Base-by-base conservation (phyloP, 2,329 filamentous ascomycete species). In the Onygenales sp. region DNA sequence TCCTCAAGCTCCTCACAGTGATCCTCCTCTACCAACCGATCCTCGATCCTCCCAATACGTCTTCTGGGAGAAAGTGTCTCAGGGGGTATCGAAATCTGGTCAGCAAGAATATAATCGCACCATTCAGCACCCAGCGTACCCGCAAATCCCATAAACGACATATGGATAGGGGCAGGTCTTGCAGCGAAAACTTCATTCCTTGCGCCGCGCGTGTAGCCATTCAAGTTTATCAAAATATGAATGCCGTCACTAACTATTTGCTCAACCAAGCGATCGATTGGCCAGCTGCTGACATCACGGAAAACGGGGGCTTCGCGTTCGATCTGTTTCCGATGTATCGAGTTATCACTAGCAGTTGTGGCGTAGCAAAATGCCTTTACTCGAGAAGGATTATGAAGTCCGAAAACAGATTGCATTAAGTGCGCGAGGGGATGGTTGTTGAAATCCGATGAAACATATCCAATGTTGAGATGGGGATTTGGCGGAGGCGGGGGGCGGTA, bases 111-210 rank as follows among this genome's bases (percentile, higher is more conserved):
- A 64, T 98, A 98, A 67, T 98, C 93, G 62, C 93, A 98, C 93
- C 93, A 98, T 66, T 98, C 93, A 2, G 93, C 93, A 5, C 93
- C 93, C 1, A 98, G 75, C 0, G 92, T 96, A 8, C 93, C 93
- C 0, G 93, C 93, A 66, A 98, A 98, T 0, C 93, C 93, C 93
- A 98, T 98, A 64, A 98, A 98, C 0, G 93, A 95, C 93, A 98
- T 98, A 60, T 98, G 93, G 43, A 98, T 89, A 0, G 93, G 93
- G 2, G 91, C 90, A 13, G 93, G 89, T 31, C 94, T 83, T 21
- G 93, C 93, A 21, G 93, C 93, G 68, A 98, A 98, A 3, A 98
- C 86, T 66, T 98, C 93, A 62, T 98, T 98, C 27, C 91, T 83
- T n/a, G 93, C 93, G 33, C 93, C 93, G 52, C 93, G 81, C 0